A percentile compares a stretch with the other conserved stretches of the same genome.
Evolutionary conservation across 1,139 yeast species (phyloP).

Genomic region (Eremothecium gossypii): DNA sequence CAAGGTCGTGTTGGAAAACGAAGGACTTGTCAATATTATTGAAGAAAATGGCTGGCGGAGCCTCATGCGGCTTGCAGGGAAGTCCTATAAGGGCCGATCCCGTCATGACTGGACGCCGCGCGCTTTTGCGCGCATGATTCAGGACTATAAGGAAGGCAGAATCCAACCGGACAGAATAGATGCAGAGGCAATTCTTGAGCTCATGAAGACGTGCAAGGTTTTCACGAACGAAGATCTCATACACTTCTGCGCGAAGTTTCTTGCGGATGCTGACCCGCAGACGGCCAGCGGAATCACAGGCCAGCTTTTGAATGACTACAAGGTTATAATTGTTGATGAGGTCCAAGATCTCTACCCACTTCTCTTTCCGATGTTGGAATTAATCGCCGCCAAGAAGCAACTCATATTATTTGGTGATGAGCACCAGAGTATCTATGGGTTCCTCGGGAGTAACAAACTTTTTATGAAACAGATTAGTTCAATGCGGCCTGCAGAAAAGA

Average conservation of each 20-base stretch:
- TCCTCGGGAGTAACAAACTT: slow-evolving; percentile 42
- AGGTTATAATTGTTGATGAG: slow-evolving; percentile 56
- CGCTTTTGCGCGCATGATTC: slow-evolving; percentile 8
- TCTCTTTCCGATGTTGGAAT: slow-evolving; percentile 39
- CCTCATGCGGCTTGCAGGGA: slow-evolving; percentile 27
- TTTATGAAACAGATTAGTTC: slow-evolving; percentile 26
- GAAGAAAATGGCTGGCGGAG: slow-evolving; percentile 47
- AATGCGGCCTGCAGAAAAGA: slow-evolving; percentile 19
- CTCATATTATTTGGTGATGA: slow-evolving; percentile 66
- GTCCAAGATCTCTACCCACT: slow-evolving; percentile 60
- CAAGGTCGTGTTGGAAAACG: slow-evolving; percentile 37
- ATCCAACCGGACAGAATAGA: slow-evolving; percentile 16
- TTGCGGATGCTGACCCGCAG: slow-evolving; percentile 6
- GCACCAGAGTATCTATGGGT: slow-evolving; percentile 61
- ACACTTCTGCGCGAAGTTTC: slow-evolving; percentile 22
- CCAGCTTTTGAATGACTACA: slow-evolving; percentile 19
- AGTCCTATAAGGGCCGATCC: slow-evolving; percentile 9
- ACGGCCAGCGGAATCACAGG: slow-evolving; percentile 9
- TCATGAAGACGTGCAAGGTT: slow-evolving; percentile 31
- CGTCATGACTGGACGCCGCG: background rate
- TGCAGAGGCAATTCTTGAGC: slow-evolving; percentile 16
- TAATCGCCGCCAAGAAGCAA: slow-evolving; percentile 37
- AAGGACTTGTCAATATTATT: slow-evolving; percentile 33
- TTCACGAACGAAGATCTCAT: slow-evolving; percentile 37
- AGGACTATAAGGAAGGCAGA: slow-evolving; percentile 32